phyloP scores from a whole-genome alignment of 805 yeast genomes.

The Starmerella scarabaei region DNA sequence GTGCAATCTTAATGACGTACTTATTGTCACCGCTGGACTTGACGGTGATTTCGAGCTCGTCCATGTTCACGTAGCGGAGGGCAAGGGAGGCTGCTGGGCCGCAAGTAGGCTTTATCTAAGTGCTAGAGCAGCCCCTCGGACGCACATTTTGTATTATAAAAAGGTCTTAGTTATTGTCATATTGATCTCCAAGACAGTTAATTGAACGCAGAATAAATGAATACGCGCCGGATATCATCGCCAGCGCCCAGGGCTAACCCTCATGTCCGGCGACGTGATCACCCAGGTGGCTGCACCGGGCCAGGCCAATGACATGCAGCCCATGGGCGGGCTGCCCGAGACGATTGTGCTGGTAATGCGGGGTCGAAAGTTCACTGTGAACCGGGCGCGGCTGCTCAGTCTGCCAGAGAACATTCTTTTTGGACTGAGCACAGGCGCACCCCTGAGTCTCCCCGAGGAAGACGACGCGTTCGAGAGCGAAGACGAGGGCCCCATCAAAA shows the following conservation, averaged over 20 bases:
- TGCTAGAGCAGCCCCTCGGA: too few relatives aligned
- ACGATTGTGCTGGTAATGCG: constrained; percentile 57
- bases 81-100: too few relatives aligned
- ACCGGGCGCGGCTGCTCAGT: constrained; percentile 80
- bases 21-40: constrained; percentile 58
- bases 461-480: constrained; percentile 4
- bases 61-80: too few relatives aligned
- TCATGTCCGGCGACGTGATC: constrained; percentile 17
- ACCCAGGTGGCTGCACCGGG: constrained; percentile 17
- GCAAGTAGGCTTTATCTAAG: too few relatives aligned
- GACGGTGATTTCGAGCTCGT: constrained; percentile 14
- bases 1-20: constrained; percentile 47
- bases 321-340: constrained; percentile 18
- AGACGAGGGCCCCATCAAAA: too few relatives aligned
- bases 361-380: constrained; percentile 58
- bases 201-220: too few relatives aligned
- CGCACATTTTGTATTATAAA: too few relatives aligned
- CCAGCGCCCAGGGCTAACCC: too few relatives aligned
- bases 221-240: too few relatives aligned
- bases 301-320: constrained; percentile 4
- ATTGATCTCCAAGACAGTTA: too few relatives aligned
- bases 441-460: constrained; percentile 7
- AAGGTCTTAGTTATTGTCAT: too few relatives aligned
- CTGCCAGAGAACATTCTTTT: constrained; percentile 81
- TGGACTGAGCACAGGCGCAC: constrained; percentile 38